These are phyloP conservation scores for Boletus fagicola DNA, from an alignment of 768 basidiomycete genomes.

Conservation along the genomic window DNA sequence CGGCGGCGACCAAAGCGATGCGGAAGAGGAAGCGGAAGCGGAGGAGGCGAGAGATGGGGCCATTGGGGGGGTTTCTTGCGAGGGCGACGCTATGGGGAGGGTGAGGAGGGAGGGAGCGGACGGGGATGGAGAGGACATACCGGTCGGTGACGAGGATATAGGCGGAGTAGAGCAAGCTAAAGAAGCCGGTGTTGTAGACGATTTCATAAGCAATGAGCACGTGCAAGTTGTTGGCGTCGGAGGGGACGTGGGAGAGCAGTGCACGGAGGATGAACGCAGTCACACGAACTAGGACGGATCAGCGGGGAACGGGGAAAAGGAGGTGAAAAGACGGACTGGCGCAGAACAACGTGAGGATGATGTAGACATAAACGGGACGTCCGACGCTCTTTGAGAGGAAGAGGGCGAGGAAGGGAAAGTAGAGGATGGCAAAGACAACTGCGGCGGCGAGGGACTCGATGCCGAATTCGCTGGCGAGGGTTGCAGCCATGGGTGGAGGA, in stretches of 20 bases:
- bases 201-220: slow-evolving; percentile 30
- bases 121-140: slow-evolving; percentile 15
- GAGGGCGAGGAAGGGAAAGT: slow-evolving; percentile 18
- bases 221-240: slow-evolving; percentile 23
- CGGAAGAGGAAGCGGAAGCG: slow-evolving; percentile 24
- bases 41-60: slow-evolving; percentile 18
- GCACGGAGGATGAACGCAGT: slow-evolving; percentile 19
- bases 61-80: slow-evolving; percentile 17
- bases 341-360: slow-evolving; percentile 29
- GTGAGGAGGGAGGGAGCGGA: background rate
- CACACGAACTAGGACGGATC: slow-evolving; percentile 13
- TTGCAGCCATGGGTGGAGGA: slow-evolving; percentile 1
- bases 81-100: slow-evolving; percentile 8
- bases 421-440: slow-evolving; percentile 28
- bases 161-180: slow-evolving; percentile 29
- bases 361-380: slow-evolving; percentile 21
- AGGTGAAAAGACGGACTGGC: slow-evolving; percentile 13
- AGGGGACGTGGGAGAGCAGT: slow-evolving; percentile 9
- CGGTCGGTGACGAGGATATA: slow-evolving; percentile 31
- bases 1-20: slow-evolving; percentile 24
- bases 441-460: slow-evolving; percentile 27
- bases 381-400: slow-evolving; percentile 15
- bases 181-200: slow-evolving; percentile 37
- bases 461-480: slow-evolving; percentile 19
- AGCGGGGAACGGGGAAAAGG: background rate